Evolutionary conservation across 805 yeast genomes (phyloP), one percentile per base, ranked within the genome.

Genomic region (Myxozyma monticola): DNA sequence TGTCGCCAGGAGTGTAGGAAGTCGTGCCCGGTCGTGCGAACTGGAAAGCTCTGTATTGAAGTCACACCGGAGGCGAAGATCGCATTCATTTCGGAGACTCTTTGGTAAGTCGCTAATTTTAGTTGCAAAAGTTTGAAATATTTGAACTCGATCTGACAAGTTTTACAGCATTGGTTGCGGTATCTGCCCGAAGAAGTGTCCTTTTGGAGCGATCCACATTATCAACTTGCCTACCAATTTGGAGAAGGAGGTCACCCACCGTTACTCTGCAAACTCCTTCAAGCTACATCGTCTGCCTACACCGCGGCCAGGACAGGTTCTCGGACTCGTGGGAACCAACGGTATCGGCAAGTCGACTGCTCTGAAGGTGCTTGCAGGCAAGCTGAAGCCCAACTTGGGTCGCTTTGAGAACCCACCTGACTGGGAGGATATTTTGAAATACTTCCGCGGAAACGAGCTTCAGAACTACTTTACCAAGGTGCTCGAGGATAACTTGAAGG

Each of bases 261-360:
- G 99, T 76, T 93, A 93, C 71, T 88, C 96, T 42, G 99, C 98
- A 48, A 93, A 93, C 71, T 88, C 96, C 48, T 93, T 93, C 82
- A 93, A 93, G 71, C 79, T 93, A 66, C 99, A 93, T 71, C 81
- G 99, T 71, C 77, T 93, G 65, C 99, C 99, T 22, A 90, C 96
- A 49, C 99, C 99, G 57, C 86, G 99, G 73, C 98, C 99, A 1
- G 98, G 98, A 54, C 99, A 93, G 74, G 99, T 93, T 26, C 77
- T 93, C 59, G 99, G 99, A 61, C 79, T 93, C 61, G 99, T 93
- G 44, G 99, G 99, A 65, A 88, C 97, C 54, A 93, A 93, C 76
- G 99, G 99, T 89, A 93, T 93, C 66, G 99, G 99, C 65, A 93
- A 93, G 69, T 86, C 96, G 10, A 93, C 99, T 17, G 99, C 99